Evolutionary conservation across 768 basidiomycete genomes (phyloP), one percentile per base, ranked within the genome.

Genomic region (Piloderma croceum): DNA sequence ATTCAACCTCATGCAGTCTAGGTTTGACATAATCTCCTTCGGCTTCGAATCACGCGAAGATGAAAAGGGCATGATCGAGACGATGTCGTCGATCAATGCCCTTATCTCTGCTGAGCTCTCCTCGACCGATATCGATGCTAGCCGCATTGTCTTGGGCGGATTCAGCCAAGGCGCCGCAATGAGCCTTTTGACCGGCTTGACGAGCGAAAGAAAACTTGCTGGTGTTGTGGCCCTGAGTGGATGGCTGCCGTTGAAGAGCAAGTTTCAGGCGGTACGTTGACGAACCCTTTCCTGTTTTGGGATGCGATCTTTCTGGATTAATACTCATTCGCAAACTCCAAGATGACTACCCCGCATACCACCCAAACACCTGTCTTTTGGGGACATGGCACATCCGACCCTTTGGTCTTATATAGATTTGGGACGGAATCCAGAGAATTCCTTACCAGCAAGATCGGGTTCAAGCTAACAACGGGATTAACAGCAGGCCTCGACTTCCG

Each of bases 151-250:
- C 23, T 61, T 97, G 18, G 90, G 89, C 24, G 92, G 92, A 7
- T 94, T 93, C 65, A 84, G 81, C 45, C 91, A 94, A 58, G 91
- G 89, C 25, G 87, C 71, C 29, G 77, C 81, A 18, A 81, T 93
- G 70, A 72, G 80, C 6, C 66, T 91, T n/a, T 63, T 92, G 36
- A 77, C 80, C 3, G 89, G 79, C 6, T 64, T 93, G 42, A 83
- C 77, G 2, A 69, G 67, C 3, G 76, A 79, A 47, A 66, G 75
- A 44, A 80, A 79, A 50, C 67, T 92, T 12, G 89, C 73, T 2
- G 90, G 90, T 4, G 56, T 90, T 39, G 75, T 71, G 13, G 71
- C 75, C 5, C 66, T 94, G 48, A 90, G 87, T 47, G 83, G 83
- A 5, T 94, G 87, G 83, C 58, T 91, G 35, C 83, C 84, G 9